phyloP scores from a whole-genome alignment of 352 stramenopile species.

The Globisporangium paddicum region DNA sequence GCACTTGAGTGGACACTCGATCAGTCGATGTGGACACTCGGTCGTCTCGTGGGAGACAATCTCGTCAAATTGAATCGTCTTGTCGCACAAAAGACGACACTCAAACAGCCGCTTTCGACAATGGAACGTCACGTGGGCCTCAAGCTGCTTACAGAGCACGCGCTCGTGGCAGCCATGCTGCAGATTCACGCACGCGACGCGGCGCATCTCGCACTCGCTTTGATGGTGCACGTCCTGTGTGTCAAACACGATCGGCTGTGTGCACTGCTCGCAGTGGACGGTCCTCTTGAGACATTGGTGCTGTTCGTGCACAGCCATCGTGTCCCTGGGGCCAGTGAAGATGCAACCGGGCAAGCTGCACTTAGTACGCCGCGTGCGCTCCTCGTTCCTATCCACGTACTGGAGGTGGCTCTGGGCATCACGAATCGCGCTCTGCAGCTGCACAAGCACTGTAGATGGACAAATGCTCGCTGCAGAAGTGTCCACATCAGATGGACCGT shows the following conservation, averaged over 20 bases:
- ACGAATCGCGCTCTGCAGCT: conserved; percentile 30
- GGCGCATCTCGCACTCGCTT: conserved; percentile 26
- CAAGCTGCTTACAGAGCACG: conserved; percentile 29
- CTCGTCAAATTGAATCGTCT: conserved; percentile 34
- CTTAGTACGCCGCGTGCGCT: conserved; percentile 31
- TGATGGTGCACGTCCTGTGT: conserved; percentile 27
- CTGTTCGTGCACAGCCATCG: conserved; percentile 51
- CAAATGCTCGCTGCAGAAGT: neutral
- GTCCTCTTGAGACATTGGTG: conserved; percentile 49
- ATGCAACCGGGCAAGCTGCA: conserved; percentile 42
- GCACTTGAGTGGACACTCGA: conserved; percentile 42
- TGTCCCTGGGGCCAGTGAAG: conserved; percentile 46
- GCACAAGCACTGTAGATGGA: conserved; percentile 23
- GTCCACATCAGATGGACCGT: neutral
- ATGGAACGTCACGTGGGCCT: conserved; percentile 38
- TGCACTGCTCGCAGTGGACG: conserved; percentile 53
- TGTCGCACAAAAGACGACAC: conserved; percentile 50
- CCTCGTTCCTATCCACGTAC: conserved; percentile 47
- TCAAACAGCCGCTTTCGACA: conserved; percentile 49
- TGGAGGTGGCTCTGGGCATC: conserved; percentile 40
- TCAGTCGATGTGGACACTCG: conserved; percentile 37
- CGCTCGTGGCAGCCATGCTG: conserved; percentile 44
- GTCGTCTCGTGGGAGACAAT: conserved; percentile 44
- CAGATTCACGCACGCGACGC: conserved; percentile 45
- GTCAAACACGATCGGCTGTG: conserved; percentile 29